These are phyloP conservation scores for Macrophomina tecta DNA, from an alignment of 2,329 filamentous ascomycete genomes.

Conservation along the genomic window DNA sequence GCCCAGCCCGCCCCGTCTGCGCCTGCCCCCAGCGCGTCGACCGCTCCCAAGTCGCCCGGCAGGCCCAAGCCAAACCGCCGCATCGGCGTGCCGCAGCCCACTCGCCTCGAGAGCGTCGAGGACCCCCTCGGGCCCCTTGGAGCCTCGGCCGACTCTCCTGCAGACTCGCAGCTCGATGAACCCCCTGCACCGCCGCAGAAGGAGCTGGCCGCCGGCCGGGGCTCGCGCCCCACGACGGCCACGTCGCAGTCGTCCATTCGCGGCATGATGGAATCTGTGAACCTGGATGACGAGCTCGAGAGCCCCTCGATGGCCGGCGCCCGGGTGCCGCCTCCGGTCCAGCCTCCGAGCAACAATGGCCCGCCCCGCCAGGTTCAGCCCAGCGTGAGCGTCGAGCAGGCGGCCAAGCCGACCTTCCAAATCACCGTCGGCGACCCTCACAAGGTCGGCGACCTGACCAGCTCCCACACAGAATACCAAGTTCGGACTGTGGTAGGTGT, in stretches of 20 bases:
- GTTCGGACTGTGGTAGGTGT: constrained; percentile 82
- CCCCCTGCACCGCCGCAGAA: constrained; percentile 72
- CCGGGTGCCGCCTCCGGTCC: constrained; percentile 69
- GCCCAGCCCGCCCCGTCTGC: constrained; percentile 33
- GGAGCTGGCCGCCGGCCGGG: constrained; percentile 58
- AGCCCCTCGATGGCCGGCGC: constrained; percentile 54
- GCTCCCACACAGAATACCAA: constrained; percentile 96
- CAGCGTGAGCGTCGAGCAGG: constrained; percentile 90
- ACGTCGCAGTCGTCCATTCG: constrained; percentile 58
- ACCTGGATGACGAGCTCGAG: constrained; percentile 72
- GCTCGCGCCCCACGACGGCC: constrained; percentile 59
- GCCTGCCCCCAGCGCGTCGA: constrained; percentile 44
- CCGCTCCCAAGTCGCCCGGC: constrained; percentile 55
- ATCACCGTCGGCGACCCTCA: constrained; percentile 95
- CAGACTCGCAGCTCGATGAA: constrained; percentile 55
- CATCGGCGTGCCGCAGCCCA: constrained; percentile 74
- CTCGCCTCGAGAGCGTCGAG: constrained; percentile 78
- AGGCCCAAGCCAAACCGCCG: constrained; percentile 50
- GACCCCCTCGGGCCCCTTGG: constrained; percentile 78
- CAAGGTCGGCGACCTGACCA: constrained; percentile 96
- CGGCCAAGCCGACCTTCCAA: constrained; percentile 86
- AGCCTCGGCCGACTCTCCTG: constrained; percentile 61
- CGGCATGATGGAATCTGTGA: constrained; percentile 68
- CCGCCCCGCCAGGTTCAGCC: constrained; percentile 65
- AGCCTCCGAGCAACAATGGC: constrained; percentile 55